Percentiles rank a stretch among this genome's conserved stretches.
phyloP scores from a whole-genome alignment of 305 asterid genomes.

The Solanum hybrid region DNA sequence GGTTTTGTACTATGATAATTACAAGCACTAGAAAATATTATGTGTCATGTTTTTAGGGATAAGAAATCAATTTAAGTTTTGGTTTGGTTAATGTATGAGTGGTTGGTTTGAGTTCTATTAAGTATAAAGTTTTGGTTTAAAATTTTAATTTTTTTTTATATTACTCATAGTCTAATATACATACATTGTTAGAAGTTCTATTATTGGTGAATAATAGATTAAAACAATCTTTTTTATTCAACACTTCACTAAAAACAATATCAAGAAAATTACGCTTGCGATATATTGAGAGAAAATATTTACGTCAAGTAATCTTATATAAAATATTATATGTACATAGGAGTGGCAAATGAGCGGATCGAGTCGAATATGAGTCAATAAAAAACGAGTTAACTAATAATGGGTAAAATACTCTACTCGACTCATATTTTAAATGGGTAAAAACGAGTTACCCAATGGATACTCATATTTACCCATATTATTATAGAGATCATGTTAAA shows the following conservation, averaged over 20 bases:
- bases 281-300: too few relatives aligned
- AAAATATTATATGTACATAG: too few relatives aligned
- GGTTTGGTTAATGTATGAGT: not conserved
- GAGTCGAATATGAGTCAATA: too few relatives aligned
- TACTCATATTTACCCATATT: too few relatives aligned
- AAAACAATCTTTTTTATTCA: not conserved
- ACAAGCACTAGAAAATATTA: not conserved
- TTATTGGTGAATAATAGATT: not conserved
- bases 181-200: not conserved
- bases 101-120: not conserved
- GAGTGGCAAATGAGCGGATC: too few relatives aligned
- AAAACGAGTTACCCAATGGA: too few relatives aligned
- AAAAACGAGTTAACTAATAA: too few relatives aligned
- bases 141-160: not conserved
- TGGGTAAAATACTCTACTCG: too few relatives aligned
- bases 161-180: not conserved
- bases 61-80: not conserved
- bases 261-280: too few relatives aligned
- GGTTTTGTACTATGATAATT: not conserved
- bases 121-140: not conserved
- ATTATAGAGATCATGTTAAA: too few relatives aligned
- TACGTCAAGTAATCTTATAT: not conserved
- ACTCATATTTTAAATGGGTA: too few relatives aligned
- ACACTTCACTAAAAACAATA: not conserved
- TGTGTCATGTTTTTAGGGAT: not conserved